Conservation (phyloP, 768 basidiomycete genomes). For the Rhizopogon vulgaris region DNA sequence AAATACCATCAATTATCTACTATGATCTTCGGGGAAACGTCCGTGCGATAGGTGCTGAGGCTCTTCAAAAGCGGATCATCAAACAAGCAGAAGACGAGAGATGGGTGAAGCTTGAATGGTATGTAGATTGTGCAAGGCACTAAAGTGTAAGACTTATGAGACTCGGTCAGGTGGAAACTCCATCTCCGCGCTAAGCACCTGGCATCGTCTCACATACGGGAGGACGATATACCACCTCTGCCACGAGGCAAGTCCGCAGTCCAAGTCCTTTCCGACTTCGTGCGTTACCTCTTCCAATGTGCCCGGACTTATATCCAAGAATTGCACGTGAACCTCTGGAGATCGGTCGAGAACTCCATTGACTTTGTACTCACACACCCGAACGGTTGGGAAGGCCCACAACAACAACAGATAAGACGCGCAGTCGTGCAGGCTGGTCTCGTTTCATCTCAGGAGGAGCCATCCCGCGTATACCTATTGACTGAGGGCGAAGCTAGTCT, state of each 20-base stretch:
- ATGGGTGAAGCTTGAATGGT: constrained; percentile 37
- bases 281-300: constrained; percentile 21
- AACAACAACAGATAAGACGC: constrained; percentile 22
- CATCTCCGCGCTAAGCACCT: constrained; percentile 28
- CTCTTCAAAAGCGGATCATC: constrained; percentile 27
- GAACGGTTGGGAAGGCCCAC: constrained; percentile 28
- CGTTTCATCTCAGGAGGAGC: constrained; percentile 8
- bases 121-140: background rate
- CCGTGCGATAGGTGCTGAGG: constrained; percentile 40
- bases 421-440: constrained; percentile 20
- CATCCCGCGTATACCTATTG: constrained; percentile 16
- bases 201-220: constrained; percentile 16
- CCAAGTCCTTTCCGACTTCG: constrained; percentile 20
- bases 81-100: constrained; percentile 32
- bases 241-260: constrained; percentile 15
- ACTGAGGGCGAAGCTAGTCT: constrained; percentile 24
- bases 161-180: constrained; percentile 26
- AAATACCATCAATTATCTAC: constrained; percentile 43
- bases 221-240: constrained; percentile 18
- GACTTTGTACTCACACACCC: constrained; percentile 23
- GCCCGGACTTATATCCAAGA: constrained; percentile 17
- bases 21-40: constrained; percentile 37
- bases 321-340: constrained; percentile 25
- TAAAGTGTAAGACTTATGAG: background rate
- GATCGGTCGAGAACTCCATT: constrained; percentile 12